Base-by-base conservation (phyloP, 768 basidiomycete species). In the Gymnopilus dilepis region DNA sequence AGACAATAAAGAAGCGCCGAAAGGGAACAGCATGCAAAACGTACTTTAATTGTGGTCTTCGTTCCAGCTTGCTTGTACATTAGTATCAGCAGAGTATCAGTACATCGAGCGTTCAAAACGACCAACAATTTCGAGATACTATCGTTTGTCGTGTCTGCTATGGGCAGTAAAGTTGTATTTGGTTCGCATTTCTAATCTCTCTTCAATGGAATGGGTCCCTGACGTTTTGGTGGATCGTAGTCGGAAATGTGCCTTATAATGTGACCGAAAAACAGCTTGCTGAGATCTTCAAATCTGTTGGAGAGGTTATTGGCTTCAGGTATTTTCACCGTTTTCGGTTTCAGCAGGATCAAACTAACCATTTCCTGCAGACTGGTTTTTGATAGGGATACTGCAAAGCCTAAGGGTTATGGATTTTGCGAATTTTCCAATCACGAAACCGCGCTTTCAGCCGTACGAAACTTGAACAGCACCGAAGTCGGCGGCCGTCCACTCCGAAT, bases 401-500 rank as follows among this genome's bases (percentile, higher is more conserved):
- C 95, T 54, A 90, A 89, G 76, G 95, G 95, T 28, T 97, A 95
- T 74, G 95, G 94, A 21, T 94, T 94, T 71, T 94, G 93, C 80
- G 93, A 95, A 85, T 95, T 93, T 70, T 85, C 90, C 66, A 97
- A 99, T 76, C 93, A 97, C 74, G 96, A 97, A 76, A 99, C 97
- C 22, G 97, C 97, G 6, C 76, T 86, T 24, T 97, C 95, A 53
- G 97, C 97, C 50, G 94, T 99, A 13, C 89, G 97, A 69, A 99
- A 99, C 72, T 85, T 99, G 51, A 95, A 97, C 75, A 94, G 92
- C 62, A 87, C 87, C 53, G 93, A 95, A 67, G 92, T 98, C 31
- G 94, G 92, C 58, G 97, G 97, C 3, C 87, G 97, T 9, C 91
- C 92, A 2, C 82, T 99, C 43, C 89, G 96, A 51, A 96, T 99